Evolutionary conservation across 495 filamentous ascomycete genomes (phyloP), one percentile per base, ranked within the genome.

Genomic region (Paragyromitra xinjiangensis): DNA sequence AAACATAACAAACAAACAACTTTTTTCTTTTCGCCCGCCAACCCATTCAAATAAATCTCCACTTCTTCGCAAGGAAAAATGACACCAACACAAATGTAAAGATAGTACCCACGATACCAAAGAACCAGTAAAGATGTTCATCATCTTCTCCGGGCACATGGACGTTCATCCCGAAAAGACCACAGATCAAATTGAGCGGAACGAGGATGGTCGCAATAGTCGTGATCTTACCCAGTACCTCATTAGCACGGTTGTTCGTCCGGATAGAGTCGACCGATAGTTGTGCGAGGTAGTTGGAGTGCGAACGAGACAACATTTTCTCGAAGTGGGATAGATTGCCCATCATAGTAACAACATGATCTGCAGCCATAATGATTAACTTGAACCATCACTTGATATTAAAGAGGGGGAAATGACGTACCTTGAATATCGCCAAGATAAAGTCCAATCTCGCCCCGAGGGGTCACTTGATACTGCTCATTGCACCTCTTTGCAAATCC

Each of bases 91-190:
- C 93, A 83, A 98, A 99, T 34, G 91, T 65, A 26, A 95, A 53
- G 66, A 98, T 83, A 0, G 90, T 92, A 6, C 85, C 90, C 11
- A 93, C 92, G 79, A 99, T 95, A 84, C 84, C 84, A 71, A 81
- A 85, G 81, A 90, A 91, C 88, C 89, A 90, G 26, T 77, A 85
- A 48, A 90, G 80, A 74, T 88, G 84, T 1, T 84, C 85, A 68
- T 87, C 87, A 34, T 80, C 78, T 40, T 92, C 91, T 82, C 98
- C 95, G 0, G 95, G 95, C 0, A 99, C 95, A 84, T 92, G 91
- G 7, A 97, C 93, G 86, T 99, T 99, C 95, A 98, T 98, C 44
- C 95, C 95, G 92, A 95, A 99, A 83, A 99, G 91, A 78, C 95
- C 96, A 34, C 95, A 98, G 77, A 99, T 93, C 84, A 99, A 94